phyloP scores from a whole-genome alignment of 495 filamentous ascomycete genomes.

The Podospora pseudocomata region DNA sequence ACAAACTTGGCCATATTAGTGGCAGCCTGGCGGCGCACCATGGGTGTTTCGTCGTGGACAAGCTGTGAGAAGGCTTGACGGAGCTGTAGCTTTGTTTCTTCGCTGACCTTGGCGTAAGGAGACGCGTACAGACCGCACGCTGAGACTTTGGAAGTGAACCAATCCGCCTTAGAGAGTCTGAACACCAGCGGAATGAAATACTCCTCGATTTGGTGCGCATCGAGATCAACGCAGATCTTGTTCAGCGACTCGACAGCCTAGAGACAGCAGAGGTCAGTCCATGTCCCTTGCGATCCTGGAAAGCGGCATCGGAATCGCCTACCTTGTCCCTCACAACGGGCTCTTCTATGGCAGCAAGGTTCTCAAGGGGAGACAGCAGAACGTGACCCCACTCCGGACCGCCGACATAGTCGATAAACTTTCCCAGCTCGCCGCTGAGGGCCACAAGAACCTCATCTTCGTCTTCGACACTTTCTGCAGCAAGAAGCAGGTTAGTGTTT shows the following conservation, averaged over 20 bases:
- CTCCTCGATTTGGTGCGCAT: constrained; percentile 88
- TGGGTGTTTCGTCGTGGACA: constrained; percentile 97
- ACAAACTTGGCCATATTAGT: constrained; percentile 97
- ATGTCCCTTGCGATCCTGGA: background rate
- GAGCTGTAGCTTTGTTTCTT: constrained; percentile 79
- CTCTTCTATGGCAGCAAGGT: constrained; percentile 96
- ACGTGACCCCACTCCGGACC: constrained; percentile 92
- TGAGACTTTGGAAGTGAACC: constrained; percentile 99
- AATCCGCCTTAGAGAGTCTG: constrained; percentile 96
- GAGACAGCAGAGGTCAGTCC: constrained; percentile 21
- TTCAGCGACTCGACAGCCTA: constrained; percentile 98
- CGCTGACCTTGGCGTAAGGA: constrained; percentile 84
- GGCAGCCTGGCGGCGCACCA: constrained; percentile 94
- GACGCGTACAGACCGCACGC: constrained; percentile 90
- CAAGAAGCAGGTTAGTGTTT: constrained; percentile 23
- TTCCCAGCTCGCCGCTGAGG: constrained; percentile 90
- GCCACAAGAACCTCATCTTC: constrained; percentile 98
- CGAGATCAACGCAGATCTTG: constrained; percentile 93
- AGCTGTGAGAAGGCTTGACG: constrained; percentile 85
- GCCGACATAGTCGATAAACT: constrained; percentile 96
- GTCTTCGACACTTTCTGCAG: constrained; percentile 91
- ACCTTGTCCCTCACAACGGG: constrained; percentile 97
- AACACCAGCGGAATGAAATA: constrained; percentile 92
- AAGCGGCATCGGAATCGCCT: constrained; percentile 14
- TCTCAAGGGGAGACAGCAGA: constrained; percentile 93